Evolutionary conservation across 1,284 basidiomycete genomes (phyloP).

Genomic region (Porogramme epimiltina): DNA sequence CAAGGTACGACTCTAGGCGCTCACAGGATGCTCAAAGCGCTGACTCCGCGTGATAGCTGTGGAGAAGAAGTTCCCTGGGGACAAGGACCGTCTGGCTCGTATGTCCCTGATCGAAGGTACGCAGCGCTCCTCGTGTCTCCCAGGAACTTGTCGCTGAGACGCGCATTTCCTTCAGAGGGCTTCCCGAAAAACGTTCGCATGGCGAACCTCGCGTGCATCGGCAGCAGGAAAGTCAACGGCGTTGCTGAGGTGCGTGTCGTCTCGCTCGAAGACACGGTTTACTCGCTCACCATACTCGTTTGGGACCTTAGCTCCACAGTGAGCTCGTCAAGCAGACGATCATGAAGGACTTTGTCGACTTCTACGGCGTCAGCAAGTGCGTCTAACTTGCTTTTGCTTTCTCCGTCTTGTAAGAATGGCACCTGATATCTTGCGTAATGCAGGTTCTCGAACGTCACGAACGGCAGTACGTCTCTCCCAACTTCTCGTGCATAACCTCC

Average conservation of each 20-base stretch:
- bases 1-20: too few relatives aligned
- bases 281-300: too few relatives aligned
- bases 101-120: conserved; percentile 90
- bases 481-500: neutral
- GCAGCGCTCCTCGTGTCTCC: neutral
- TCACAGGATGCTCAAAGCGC: too few relatives aligned
- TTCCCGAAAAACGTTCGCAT: conserved; percentile 85
- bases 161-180: conserved; percentile 55
- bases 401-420: neutral
- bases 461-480: conserved; percentile 65
- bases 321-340: conserved; percentile 79
- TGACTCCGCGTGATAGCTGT: too few relatives aligned
- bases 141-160: neutral
- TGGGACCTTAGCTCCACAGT: conserved; percentile 78
- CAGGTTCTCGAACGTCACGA: conserved; percentile 82
- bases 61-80: conserved; percentile 86
- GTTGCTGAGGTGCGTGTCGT: conserved; percentile 71
- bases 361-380: conserved; percentile 77
- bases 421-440: too few relatives aligned
- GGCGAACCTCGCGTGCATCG: conserved; percentile 82
- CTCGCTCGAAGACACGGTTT: too few relatives aligned
- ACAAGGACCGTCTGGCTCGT: conserved; percentile 74
- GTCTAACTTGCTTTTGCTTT: conserved; percentile 26
- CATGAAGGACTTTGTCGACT: conserved; percentile 90
- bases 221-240: conserved; percentile 88